Conservation (phyloP, 2,329 filamentous ascomycete genomes). For the Purpureocillium takamizusanense region DNA sequence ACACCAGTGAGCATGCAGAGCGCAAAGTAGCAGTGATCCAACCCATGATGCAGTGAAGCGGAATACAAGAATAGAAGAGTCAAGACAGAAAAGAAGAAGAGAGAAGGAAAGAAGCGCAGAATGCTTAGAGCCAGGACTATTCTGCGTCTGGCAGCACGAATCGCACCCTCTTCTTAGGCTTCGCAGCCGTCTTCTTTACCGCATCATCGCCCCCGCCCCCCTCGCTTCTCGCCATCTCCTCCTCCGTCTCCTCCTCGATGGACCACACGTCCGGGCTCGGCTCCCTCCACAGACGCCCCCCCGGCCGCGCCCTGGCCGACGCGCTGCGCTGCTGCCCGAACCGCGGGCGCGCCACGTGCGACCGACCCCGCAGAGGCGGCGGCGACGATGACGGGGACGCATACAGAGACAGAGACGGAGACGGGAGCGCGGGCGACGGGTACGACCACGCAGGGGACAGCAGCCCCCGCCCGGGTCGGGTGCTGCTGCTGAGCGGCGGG, state of each 20-base stretch:
- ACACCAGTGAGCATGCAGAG: too few species aligned
- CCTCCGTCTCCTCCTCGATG: constrained; percentile 50
- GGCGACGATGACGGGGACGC: neutral
- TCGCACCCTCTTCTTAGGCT: constrained; percentile 47
- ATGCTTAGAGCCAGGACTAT: neutral
- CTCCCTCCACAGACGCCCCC: constrained; percentile 42
- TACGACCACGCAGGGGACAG: constrained; percentile 11
- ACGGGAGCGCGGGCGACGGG: constrained; percentile 3
- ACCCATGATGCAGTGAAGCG: neutral
- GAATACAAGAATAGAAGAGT: neutral
- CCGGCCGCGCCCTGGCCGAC: constrained; percentile 26
- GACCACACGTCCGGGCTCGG: constrained; percentile 52
- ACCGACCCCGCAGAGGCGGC: neutral
- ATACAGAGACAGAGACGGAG: too few species aligned
- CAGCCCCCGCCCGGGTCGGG: neutral
- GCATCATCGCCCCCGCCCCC: constrained; percentile 24
- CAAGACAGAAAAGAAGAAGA: constrained; percentile 1
- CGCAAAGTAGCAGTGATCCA: too few species aligned
- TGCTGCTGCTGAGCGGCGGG: constrained; percentile 2
- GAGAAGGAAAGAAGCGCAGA: constrained; percentile 1
- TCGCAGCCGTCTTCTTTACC: constrained; percentile 27
- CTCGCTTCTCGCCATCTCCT: constrained; percentile 38
- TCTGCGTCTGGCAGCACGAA: constrained; percentile 35
- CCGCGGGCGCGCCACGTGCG: constrained; percentile 10
- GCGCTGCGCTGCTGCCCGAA: constrained; percentile 16